Percentiles rank a stretch among this genome's conserved stretches.
phyloP scores from a whole-genome alignment of 495 filamentous ascomycete genomes.

The Ascodesmis nigricans region DNA sequence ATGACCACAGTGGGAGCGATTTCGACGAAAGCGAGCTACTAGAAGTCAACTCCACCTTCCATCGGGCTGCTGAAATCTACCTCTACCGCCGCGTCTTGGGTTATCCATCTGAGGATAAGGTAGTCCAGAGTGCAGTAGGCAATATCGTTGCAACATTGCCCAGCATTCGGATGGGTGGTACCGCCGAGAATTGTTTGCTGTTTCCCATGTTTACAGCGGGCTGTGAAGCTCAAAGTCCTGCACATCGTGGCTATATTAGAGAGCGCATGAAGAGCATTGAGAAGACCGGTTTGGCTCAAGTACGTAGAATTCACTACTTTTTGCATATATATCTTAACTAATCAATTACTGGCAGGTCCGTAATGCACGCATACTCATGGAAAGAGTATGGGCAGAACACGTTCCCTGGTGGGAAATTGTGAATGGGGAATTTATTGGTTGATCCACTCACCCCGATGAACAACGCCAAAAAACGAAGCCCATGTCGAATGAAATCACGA shows the following conservation, averaged over 20 bases:
- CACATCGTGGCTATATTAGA: conserved; percentile 38
- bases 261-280: conserved; percentile 48
- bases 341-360: conserved; percentile 26
- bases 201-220: conserved; percentile 76
- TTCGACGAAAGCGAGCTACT: conserved; percentile 43
- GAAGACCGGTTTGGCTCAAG: conserved; percentile 56
- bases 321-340: conserved; percentile 6
- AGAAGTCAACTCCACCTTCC: conserved; percentile 62
- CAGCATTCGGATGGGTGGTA: conserved; percentile 42
- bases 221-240: conserved; percentile 39
- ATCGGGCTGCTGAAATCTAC: conserved; percentile 59
- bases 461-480: too few species aligned
- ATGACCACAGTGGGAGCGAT: conserved; percentile 25
- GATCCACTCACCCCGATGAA: not conserved
- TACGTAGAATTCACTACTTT: conserved; percentile 19
- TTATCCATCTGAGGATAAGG: conserved; percentile 29
- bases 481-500: too few species aligned
- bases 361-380: conserved; percentile 39
- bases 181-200: conserved; percentile 52
- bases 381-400: conserved; percentile 41
- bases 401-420: conserved; percentile 41
- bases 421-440: conserved; percentile 46
- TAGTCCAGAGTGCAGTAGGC: conserved; percentile 41
- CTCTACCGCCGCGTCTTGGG: conserved; percentile 51
- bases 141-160: conserved; percentile 38